Evolutionary conservation across 176 grass and related monocot genomes (phyloP), one percentile per base, ranked within the genome.

Genomic region (Aegilops umbellulata): DNA sequence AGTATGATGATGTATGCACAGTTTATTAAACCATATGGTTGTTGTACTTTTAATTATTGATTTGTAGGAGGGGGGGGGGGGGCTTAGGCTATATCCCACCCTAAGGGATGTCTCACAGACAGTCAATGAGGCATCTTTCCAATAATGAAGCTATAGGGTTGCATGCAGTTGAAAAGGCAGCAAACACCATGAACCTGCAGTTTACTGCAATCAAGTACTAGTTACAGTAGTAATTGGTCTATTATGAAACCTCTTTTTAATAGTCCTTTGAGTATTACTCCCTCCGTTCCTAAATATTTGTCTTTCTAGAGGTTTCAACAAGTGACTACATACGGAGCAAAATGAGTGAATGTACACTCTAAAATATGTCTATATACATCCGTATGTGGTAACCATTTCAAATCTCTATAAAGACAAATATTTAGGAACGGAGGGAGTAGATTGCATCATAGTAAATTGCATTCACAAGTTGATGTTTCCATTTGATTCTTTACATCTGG

Each of bases 381-480:
- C 32, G 32, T 32, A 32, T 32, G 32, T 32, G 2, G 32, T 5
- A 32, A 5, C 32, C 32, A 32, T 32, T 32, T 32, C 3, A 32
- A 5, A 32, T 32, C 3, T 3, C 32, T 32, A 32, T 0, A 32
- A 32, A 32, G 32, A 32, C 32, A 32, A 32, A 32, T 32, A 32
- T 32, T 32, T 32, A 32, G 32, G 32, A 32, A 32, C 32, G 32
- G 32, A 32, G 32, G 32, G 32, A 32, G 6, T 39, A 70, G 13
- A 70, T 70, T 72, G 19, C 26, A 39, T 39, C 47, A 60, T 82
- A 66, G 27, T 14, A 38, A 70, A 81, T 29, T 25, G n/a, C n/a
- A 86, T 24, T 62, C 23, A 82, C 29, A 61, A 51, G n/a, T 64
- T 74, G 69, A 35, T 79, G 58, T 62, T 36, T 84, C 51, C 69